A percentile compares a stretch with the other conserved stretches of the same genome.
phyloP scores from a whole-genome alignment of 2,329 filamentous ascomycete species.

The Mycosphaerella sp. region DNA sequence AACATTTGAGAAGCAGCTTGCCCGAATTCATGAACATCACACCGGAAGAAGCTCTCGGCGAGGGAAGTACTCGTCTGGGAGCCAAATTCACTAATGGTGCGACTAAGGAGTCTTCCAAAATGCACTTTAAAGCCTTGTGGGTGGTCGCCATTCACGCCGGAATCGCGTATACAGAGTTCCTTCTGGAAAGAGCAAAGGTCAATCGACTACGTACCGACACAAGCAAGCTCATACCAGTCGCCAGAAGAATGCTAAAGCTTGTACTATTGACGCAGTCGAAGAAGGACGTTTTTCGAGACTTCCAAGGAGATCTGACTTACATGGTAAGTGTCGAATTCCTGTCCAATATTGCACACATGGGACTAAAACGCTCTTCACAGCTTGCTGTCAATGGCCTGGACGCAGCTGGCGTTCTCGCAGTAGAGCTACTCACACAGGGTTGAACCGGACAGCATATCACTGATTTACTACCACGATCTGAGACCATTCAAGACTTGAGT shows the following conservation, averaged over 20 bases:
- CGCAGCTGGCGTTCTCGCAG: conserved; percentile 39
- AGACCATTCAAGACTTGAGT: conserved; percentile 42
- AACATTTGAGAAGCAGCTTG: conserved; percentile 36
- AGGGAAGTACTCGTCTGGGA: conserved; percentile 14
- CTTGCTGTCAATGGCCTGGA: conserved; percentile 39
- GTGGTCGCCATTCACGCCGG: conserved; percentile 35
- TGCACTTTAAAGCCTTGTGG: conserved; percentile 41
- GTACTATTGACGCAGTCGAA: conserved; percentile 36
- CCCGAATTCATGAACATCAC: conserved; percentile 30
- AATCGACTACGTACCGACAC: conserved; percentile 37
- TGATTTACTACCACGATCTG: conserved; percentile 38
- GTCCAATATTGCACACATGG: no score
- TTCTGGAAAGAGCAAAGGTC: conserved; percentile 52
- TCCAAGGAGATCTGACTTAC: conserved; percentile 39
- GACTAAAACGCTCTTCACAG: conserved; percentile 2
- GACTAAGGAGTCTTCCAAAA: conserved; percentile 16
- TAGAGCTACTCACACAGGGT: conserved; percentile 42
- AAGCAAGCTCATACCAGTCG: conserved; percentile 35
- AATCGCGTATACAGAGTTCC: conserved; percentile 53
- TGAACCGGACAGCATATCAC: conserved; percentile 31
- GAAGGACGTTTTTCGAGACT: conserved; percentile 39
- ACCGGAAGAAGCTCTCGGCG: conserved; percentile 28
- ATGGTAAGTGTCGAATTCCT: conserved; percentile 23
- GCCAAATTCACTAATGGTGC: conserved; percentile 11
- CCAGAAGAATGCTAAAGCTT: conserved; percentile 36